These are phyloP conservation scores for Madurella mycetomatis DNA, from an alignment of 2,329 filamentous ascomycete genomes.

Conservation along the genomic window DNA sequence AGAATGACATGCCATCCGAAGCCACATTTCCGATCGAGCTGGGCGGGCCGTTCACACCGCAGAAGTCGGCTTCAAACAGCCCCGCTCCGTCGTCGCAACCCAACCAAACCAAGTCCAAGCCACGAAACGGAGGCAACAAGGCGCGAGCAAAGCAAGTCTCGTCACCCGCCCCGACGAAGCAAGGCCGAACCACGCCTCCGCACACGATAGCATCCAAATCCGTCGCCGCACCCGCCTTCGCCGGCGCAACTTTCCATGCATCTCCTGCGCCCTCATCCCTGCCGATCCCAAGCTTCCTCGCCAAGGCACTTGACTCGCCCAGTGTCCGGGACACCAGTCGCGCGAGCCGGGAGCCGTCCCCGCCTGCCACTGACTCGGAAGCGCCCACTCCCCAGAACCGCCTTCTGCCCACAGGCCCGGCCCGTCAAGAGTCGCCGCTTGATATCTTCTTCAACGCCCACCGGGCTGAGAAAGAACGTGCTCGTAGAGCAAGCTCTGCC, in stretches of 20 bases:
- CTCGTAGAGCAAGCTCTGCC: conserved; percentile 49
- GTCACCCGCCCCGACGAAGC: conserved; percentile 41
- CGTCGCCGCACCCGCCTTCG: conserved; percentile 61
- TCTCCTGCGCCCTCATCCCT: conserved; percentile 88
- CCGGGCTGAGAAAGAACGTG: conserved; percentile 67
- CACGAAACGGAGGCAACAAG: conserved; percentile 28
- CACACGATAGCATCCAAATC: conserved; percentile 43
- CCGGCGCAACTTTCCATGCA: conserved; percentile 89
- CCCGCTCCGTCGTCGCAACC: conserved; percentile 30
- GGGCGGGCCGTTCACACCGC: conserved; percentile 41
- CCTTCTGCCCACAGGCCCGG: conserved; percentile 27
- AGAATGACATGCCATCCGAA: conserved; percentile 46
- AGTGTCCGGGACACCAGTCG: conserved; percentile 40
- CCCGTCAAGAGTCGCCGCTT: conserved; percentile 66
- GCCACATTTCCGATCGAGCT: conserved; percentile 34
- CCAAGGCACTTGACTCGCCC: conserved; percentile 67
- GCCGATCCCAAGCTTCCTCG: conserved; percentile 82
- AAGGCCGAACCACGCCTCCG: conserved; percentile 42
- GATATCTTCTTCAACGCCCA: conserved; percentile 90
- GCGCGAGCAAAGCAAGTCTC: conserved; percentile 30
- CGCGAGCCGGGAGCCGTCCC: conserved; percentile 43
- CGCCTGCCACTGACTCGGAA: conserved; percentile 50
- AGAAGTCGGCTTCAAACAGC: conserved; percentile 38
- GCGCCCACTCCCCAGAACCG: conserved; percentile 43
- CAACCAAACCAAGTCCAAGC: conserved; percentile 32